Conservation (phyloP, 495 filamentous ascomycete genomes). For the Darksidea phi region DNA sequence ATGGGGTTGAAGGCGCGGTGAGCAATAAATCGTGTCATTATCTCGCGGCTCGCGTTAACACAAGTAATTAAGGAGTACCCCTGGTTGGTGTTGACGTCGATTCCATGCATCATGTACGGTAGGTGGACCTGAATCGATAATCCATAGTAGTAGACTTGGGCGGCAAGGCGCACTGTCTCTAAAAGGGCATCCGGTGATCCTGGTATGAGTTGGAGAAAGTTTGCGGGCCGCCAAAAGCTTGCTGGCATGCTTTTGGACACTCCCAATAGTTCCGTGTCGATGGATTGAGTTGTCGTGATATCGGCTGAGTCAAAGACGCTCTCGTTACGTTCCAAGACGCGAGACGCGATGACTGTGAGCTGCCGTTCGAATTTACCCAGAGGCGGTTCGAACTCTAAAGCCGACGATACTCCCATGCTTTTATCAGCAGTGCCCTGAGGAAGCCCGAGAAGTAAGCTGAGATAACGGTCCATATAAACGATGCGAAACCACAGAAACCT, state of each 20-base stretch:
- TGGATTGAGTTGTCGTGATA: too few relatives aligned
- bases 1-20: not conserved
- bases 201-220: not conserved
- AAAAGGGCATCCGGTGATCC: not conserved
- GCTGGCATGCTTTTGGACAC: not conserved
- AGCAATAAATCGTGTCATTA: not conserved
- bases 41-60: not conserved
- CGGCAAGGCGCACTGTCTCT: too few relatives aligned
- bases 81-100: not conserved
- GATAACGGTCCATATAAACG: not conserved
- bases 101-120: not conserved
- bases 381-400: too few relatives aligned
- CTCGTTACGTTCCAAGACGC: too few relatives aligned
- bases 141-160: not conserved
- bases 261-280: not conserved
- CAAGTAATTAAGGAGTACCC: not conserved
- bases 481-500: not conserved
- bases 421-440: too few relatives aligned
- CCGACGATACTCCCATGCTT: too few relatives aligned
- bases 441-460: too few relatives aligned
- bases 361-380: too few relatives aligned
- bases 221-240: not conserved
- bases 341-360: too few relatives aligned
- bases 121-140: not conserved
- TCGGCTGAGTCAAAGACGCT: too few relatives aligned